Conservation (phyloP, 2,329 filamentous ascomycete genomes). For the Claviceps sp. region DNA sequence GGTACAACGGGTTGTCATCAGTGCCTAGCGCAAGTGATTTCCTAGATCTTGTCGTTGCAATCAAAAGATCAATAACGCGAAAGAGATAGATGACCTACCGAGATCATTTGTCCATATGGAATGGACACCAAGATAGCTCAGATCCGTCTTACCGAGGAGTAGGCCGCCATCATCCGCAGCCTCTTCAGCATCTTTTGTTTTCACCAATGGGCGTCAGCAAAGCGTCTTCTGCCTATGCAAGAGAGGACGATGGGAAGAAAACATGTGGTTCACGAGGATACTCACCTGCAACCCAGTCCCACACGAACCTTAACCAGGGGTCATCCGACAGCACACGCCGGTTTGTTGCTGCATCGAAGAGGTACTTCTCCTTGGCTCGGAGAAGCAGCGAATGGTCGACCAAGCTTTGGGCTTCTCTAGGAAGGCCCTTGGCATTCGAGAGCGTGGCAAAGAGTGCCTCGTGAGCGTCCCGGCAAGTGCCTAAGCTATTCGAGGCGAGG, state of each 20-base stretch:
- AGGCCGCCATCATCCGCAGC: slow-evolving; percentile 56
- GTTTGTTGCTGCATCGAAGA: slow-evolving; percentile 53
- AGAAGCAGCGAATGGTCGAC: slow-evolving; percentile 46
- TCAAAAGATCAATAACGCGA: not conserved
- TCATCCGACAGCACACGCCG: slow-evolving; percentile 55
- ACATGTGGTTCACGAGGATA: slow-evolving; percentile 7
- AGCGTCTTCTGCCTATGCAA: not conserved
- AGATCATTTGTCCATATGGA: slow-evolving; percentile 60
- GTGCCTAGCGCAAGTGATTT: not conserved
- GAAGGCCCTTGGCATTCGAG: slow-evolving; percentile 30
- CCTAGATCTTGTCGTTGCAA: not conserved
- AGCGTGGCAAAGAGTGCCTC: slow-evolving; percentile 38
- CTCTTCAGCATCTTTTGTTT: slow-evolving; percentile 41
- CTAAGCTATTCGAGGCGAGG: slow-evolving; percentile 23
- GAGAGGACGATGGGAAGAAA: not conserved
- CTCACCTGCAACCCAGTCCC: slow-evolving; percentile 59
- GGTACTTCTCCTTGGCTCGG: slow-evolving; percentile 47
- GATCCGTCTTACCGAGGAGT: slow-evolving; percentile 52
- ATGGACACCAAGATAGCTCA: slow-evolving; percentile 63
- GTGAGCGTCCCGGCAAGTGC: slow-evolving; percentile 43
- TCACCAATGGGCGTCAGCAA: not conserved
- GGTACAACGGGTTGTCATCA: slow-evolving; percentile 6
- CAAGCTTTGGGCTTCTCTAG: slow-evolving; percentile 36
- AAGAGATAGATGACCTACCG: slow-evolving; percentile 28
- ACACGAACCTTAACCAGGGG: slow-evolving; percentile 63